Evolutionary conservation across 805 yeast species (phyloP), one percentile per base, ranked within the genome.

Genomic region (Lipomyces sp.): DNA sequence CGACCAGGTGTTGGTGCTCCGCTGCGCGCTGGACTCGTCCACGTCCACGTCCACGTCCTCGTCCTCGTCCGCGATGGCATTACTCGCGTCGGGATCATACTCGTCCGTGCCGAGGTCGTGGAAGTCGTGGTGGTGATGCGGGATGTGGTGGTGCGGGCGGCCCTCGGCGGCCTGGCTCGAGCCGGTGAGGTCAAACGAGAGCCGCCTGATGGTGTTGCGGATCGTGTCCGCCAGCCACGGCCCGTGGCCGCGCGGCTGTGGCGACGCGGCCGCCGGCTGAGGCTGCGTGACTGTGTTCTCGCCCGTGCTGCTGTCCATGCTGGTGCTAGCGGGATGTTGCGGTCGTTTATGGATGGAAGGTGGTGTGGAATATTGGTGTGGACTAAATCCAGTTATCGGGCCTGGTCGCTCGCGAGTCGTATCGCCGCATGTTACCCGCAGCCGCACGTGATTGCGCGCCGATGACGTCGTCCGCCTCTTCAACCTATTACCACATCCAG

Each of bases 71-170:
- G n/a, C 39, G 13, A 26, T 18, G 19, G 38, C 45, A 6, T 45
- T 37, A 16, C 52, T 53, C 21, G 46, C 43, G 6, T 38, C 35
- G 21, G 14, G 13, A n/a, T 44, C 44, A 7, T 16, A 16, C 26
- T 49, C 57, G 38, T 49, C 54, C 4, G 29, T 18, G 16, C 57
- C 58, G 19, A 54, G 39, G 22, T 54, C 58, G 31, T 54, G 58
- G 34, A 54, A 54, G 24, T 54, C 57, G 42, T 54, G 58, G 37
- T 54, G 58, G 19, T 51, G 57, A 26, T 54, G 58, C 11, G 53
- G 57, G 4, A 40, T 43, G 13, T 14, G 34, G 28, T 43, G 47
- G 26, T 29, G n/a, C 16, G 34, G 18, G 10, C 19, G 28, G 18
- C 36, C 38, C 10, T 23, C 16, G 16, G 37, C 37, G 11, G 23